These are phyloP conservation scores for Zopfia rhizophila DNA, from an alignment of 2,329 filamentous ascomycete species.

Conservation along the genomic window DNA sequence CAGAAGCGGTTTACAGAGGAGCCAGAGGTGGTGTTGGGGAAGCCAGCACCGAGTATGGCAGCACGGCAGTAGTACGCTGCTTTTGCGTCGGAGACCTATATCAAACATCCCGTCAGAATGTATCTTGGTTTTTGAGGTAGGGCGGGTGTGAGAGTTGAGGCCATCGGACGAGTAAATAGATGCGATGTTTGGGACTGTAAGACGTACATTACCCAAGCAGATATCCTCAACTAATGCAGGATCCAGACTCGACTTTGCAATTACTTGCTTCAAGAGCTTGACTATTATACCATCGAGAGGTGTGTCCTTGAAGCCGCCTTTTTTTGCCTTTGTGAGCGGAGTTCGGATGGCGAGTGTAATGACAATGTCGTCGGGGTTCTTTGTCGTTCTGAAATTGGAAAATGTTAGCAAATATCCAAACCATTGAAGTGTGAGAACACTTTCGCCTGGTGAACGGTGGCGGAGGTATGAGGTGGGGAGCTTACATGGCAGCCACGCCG, in stretches of 20 bases:
- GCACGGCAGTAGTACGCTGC: conserved; percentile 92
- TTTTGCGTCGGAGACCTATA: conserved; percentile 81
- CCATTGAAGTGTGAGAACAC: background rate
- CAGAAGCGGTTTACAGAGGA: conserved; percentile 95
- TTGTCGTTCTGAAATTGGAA: conserved; percentile 72
- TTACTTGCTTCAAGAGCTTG: conserved; percentile 75
- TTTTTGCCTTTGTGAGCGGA: conserved; percentile 85
- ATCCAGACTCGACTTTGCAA: conserved; percentile 77
- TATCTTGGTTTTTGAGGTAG: background rate
- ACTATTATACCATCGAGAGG: conserved; percentile 87
- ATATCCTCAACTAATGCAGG: conserved; percentile 88
- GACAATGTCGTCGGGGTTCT: conserved; percentile 96
- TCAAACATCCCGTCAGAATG: conserved; percentile 1
- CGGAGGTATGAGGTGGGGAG: conserved; percentile 19
- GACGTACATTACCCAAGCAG: conserved; percentile 84
- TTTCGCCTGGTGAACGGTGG: background rate
- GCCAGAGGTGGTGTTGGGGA: conserved; percentile 87
- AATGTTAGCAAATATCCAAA: conserved; percentile 12
- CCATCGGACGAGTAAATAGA: background rate
- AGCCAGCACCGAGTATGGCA: conserved; percentile 88
- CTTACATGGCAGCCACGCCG: conserved; percentile 81
- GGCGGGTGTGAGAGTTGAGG: background rate
- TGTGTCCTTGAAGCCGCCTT: conserved; percentile 96
- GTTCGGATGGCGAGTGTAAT: conserved; percentile 93
- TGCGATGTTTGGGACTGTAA: conserved; percentile 2